Evolutionary conservation across 306 rosid species (phyloP).

Genomic region (Vachellia pachyceras): DNA sequence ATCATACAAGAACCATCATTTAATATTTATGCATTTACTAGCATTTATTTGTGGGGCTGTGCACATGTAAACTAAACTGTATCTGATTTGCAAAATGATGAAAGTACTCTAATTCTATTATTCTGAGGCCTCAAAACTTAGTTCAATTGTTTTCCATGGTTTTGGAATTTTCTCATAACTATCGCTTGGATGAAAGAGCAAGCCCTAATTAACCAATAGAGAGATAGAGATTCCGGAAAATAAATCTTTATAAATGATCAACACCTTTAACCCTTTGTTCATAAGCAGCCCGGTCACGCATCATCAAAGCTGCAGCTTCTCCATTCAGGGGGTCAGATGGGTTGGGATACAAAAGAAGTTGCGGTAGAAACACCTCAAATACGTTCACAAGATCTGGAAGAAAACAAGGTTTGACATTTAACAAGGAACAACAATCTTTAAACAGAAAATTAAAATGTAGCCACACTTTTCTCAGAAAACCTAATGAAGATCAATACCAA

Average conservation of each 20-base stretch:
- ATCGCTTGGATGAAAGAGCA: slow-evolving; percentile 1
- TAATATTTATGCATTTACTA: not conserved
- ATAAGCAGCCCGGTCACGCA: slow-evolving; percentile 49
- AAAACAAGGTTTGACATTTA: slow-evolving; percentile 26
- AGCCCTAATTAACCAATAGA: too few relatives aligned
- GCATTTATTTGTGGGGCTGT: not conserved
- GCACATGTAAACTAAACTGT: not conserved
- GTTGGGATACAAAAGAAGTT: slow-evolving; percentile 62
- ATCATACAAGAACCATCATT: not conserved
- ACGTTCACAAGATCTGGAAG: slow-evolving; percentile 60
- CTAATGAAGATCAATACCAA: slow-evolving; percentile 41
- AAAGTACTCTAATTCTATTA: slow-evolving; percentile 3
- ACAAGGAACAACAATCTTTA: slow-evolving; percentile 21
- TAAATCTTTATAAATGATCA: slow-evolving; percentile 10
- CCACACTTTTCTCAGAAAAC: not conserved
- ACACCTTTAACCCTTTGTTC: slow-evolving; percentile 57
- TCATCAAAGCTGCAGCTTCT: slow-evolving; percentile 61
- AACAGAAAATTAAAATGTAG: slow-evolving; percentile 1
- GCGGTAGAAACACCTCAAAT: slow-evolving; percentile 58
- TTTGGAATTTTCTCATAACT: slow-evolving; percentile 12
- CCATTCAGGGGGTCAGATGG: slow-evolving; percentile 61
- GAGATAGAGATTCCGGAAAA: slow-evolving; percentile 13
- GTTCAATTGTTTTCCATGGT: not conserved
- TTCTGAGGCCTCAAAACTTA: slow-evolving; percentile 3
- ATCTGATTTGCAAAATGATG: not conserved